Evolutionary conservation across 345 rosid species (phyloP).

Genomic region (Leavenworthia alabamica): DNA sequence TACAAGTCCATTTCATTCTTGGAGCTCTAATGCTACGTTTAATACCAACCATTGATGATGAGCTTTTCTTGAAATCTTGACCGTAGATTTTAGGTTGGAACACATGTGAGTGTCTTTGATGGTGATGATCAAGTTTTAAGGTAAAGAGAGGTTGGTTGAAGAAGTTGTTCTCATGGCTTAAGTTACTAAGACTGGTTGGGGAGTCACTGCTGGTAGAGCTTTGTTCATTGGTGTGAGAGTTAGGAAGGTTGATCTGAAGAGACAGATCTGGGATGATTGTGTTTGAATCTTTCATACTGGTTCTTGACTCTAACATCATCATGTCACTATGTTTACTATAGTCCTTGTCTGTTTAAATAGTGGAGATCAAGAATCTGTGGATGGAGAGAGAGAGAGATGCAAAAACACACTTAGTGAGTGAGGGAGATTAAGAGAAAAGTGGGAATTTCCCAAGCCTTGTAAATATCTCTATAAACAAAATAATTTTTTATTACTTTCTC

Average conservation of each 20-base stretch:
- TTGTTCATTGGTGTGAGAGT: conserved; percentile 36
- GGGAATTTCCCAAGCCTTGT: no score
- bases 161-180: conserved; percentile 62
- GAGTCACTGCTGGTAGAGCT: conserved; percentile 66
- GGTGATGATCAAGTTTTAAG: conserved; percentile 57
- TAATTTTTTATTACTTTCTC: no score
- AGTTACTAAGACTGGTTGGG: conserved; percentile 60
- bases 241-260: conserved; percentile 78
- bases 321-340: conserved; percentile 14
- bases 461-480: no score
- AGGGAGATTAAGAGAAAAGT: no score
- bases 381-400: background rate
- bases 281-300: conserved; percentile 33
- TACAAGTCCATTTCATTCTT: conserved; percentile 96
- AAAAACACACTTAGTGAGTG: background rate
- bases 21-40: conserved; percentile 83
- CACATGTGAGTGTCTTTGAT: conserved; percentile 36
- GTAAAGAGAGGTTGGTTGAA: conserved; percentile 47
- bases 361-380: conserved; percentile 27
- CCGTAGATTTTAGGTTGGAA: conserved; percentile 63
- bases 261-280: conserved; percentile 72
- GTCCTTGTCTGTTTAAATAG: conserved; percentile 16
- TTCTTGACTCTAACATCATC: conserved; percentile 34
- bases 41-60: conserved; percentile 32
- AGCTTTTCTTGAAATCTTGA: conserved; percentile 70